phyloP scores from a whole-genome alignment of 768 basidiomycete genomes.

The Rhodosporidiobolus odoratus region DNA sequence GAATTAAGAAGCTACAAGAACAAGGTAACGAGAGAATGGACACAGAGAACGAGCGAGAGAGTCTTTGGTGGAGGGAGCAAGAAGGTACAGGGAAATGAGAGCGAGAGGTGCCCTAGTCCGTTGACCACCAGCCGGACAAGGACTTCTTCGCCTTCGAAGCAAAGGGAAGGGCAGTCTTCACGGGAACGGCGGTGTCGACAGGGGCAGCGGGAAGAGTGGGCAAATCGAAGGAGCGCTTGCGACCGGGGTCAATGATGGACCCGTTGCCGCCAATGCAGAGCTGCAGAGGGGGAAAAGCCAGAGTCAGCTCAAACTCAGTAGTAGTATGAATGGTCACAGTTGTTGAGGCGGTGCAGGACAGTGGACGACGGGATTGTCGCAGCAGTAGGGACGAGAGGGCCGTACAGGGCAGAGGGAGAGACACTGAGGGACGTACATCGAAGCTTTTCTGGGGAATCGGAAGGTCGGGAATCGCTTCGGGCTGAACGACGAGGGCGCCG shows the following conservation, averaged over 20 bases:
- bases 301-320: not conserved
- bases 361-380: too few species aligned
- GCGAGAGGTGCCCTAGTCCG: too few species aligned
- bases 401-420: not conserved
- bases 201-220: not conserved
- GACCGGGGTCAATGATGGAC: constrained; percentile 1
- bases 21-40: too few species aligned
- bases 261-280: constrained; percentile 6
- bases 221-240: not conserved
- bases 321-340: not conserved
- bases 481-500: constrained; percentile 14
- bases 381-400: too few species aligned
- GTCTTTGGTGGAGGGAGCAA: too few species aligned
- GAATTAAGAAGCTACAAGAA: too few species aligned
- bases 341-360: not conserved
- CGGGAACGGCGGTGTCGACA: not conserved
- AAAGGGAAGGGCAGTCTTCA: too few species aligned
- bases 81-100: too few species aligned
- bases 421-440: not conserved
- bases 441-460: not conserved
- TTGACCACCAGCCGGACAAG: too few species aligned
- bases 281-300: not conserved
- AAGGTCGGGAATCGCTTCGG: not conserved
- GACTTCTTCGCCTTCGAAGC: not conserved
- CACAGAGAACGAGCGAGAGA: too few species aligned